phyloP scores from a whole-genome alignment of 2,329 filamentous ascomycete genomes.

The Ceratocystis cubensis region DNA sequence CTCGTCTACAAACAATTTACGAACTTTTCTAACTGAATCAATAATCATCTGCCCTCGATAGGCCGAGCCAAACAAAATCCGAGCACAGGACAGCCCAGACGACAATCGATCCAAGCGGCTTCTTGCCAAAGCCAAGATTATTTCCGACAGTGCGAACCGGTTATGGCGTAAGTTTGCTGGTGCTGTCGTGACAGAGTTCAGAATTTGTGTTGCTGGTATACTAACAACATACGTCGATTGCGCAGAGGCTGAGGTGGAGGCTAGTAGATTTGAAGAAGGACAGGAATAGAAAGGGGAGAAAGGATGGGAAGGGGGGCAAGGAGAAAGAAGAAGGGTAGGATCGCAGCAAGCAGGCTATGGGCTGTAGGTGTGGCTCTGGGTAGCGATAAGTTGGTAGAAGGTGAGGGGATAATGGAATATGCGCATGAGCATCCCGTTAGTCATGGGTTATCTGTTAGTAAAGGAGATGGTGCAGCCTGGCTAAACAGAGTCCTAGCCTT shows the following conservation, averaged over 20 bases:
- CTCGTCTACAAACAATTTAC: background rate
- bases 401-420: background rate
- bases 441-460: background rate
- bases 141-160: constrained; percentile 54
- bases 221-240: background rate
- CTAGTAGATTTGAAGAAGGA: constrained; percentile 1
- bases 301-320: background rate
- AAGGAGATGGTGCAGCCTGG: background rate
- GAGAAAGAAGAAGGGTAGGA: background rate
- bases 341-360: background rate
- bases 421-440: background rate
- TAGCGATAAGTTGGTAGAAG: background rate
- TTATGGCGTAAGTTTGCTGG: constrained; percentile 47
- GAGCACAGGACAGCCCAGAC: constrained; percentile 40
- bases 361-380: no score
- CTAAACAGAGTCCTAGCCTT: no score
- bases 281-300: background rate
- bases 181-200: background rate
- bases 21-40: background rate
- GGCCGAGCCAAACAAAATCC: constrained; percentile 55
- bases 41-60: constrained; percentile 25
- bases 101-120: constrained; percentile 53
- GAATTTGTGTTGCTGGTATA: background rate
- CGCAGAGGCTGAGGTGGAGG: constrained; percentile 4
- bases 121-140: constrained; percentile 52